Evolutionary conservation across 345 rosid genomes (phyloP).

Genomic region (Syzygium jambos): DNA sequence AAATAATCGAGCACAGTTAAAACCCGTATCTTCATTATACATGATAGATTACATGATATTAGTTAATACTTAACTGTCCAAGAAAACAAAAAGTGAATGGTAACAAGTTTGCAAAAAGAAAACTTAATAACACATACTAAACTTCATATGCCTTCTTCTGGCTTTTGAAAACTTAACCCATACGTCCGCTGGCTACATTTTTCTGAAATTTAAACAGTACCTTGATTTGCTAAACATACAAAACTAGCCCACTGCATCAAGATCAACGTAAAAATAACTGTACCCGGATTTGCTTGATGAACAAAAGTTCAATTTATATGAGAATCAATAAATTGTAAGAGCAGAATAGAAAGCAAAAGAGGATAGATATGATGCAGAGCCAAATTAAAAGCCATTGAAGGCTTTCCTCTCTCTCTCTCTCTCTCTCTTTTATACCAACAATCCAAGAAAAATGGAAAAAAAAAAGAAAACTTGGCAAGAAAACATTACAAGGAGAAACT

Average conservation of each 20-base stretch:
- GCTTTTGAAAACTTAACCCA: neutral
- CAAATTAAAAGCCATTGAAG: too few relatives aligned
- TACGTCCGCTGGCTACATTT: neutral
- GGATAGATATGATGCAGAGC: too few relatives aligned
- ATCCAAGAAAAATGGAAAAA: too few relatives aligned
- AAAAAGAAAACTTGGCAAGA: too few relatives aligned
- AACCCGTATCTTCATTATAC: neutral
- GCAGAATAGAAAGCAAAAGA: too few relatives aligned
- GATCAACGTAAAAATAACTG: neutral
- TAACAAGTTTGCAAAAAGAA: neutral
- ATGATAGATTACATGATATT: neutral
- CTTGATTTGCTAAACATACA: neutral
- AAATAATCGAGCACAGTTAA: neutral
- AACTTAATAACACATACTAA: neutral
- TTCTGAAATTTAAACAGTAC: neutral
- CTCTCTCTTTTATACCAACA: too few relatives aligned
- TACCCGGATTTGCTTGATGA: constrained; percentile 72
- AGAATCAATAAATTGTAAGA: too few relatives aligned
- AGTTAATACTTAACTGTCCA: neutral
- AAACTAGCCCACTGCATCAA: neutral
- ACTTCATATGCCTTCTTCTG: neutral
- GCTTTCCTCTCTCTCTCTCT: too few relatives aligned
- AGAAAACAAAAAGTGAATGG: neutral
- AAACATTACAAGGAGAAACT: too few relatives aligned
- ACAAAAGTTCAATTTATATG: too few relatives aligned